Percentiles rank a stretch among this genome's conserved stretches.
Evolutionary conservation across 2,329 filamentous ascomycete species (phyloP).

Genomic region (Apiospora aurea): DNA sequence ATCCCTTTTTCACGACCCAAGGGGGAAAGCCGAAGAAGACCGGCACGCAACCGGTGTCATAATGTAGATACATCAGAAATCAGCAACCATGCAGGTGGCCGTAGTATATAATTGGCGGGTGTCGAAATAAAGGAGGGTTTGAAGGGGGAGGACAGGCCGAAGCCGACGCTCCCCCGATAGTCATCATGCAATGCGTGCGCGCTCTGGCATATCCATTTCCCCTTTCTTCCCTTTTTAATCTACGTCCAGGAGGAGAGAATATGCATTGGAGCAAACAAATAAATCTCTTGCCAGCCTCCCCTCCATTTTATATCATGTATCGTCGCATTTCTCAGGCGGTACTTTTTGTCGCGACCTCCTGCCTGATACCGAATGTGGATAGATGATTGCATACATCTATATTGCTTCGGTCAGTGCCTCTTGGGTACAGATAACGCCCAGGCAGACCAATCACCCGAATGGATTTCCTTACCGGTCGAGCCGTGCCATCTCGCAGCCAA

Average conservation of each 20-base stretch:
- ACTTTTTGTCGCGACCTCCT: neutral
- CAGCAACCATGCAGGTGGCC: neutral
- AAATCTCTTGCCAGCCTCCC: neutral
- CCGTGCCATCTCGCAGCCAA: neutral
- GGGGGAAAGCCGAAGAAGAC: neutral
- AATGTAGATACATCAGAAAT: neutral
- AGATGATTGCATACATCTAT: neutral
- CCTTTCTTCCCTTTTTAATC: neutral
- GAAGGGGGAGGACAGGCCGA: neutral
- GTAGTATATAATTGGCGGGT: neutral
- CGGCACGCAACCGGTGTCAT: neutral
- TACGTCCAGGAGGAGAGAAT: neutral
- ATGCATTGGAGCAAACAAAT: neutral
- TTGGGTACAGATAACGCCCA: neutral
- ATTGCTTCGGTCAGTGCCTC: constrained; percentile 2
- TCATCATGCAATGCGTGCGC: neutral
- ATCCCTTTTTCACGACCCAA: neutral
- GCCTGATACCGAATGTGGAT: neutral
- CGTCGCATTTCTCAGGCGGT: neutral
- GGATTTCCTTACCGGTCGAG: neutral
- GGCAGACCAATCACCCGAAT: neutral
- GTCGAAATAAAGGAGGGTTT: neutral
- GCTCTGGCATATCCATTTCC: neutral
- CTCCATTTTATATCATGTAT: neutral
- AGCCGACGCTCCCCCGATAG: neutral